Percentiles rank a stretch among this genome's conserved stretches.
Conservation (phyloP, 352 stramenopile genomes). For the Pilasporangium apinafurcum region DNA sequence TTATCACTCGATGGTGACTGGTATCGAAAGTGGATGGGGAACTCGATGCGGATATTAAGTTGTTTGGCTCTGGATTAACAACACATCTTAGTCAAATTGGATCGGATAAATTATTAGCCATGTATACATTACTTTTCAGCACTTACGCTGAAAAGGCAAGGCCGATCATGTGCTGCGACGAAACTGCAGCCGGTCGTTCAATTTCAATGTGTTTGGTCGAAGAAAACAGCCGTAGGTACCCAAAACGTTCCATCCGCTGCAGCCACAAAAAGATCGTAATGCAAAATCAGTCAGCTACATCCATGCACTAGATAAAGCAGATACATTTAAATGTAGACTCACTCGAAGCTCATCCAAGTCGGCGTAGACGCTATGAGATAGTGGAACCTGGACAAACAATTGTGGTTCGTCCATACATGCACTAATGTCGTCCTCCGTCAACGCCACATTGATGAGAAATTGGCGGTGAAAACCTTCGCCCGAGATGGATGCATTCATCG, state of each 20-base stretch:
- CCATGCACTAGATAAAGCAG: too few species aligned
- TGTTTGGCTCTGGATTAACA: slow-evolving; percentile 7
- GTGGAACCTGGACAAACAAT: slow-evolving; percentile 27
- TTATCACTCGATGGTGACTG: slow-evolving; percentile 36
- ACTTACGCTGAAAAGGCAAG: slow-evolving; percentile 38
- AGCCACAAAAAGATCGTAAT: background rate
- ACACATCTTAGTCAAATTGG: background rate
- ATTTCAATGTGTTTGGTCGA: slow-evolving; percentile 65
- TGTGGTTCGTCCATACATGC: slow-evolving; percentile 1
- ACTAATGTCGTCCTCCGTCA: slow-evolving; percentile 2
- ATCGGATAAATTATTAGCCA: background rate
- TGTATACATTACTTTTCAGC: background rate
- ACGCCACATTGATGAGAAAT: slow-evolving; percentile 23
- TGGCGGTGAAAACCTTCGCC: slow-evolving; percentile 42
- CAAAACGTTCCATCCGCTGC: slow-evolving; percentile 55
- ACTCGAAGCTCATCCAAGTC: slow-evolving; percentile 56
- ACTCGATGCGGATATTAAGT: slow-evolving; percentile 18
- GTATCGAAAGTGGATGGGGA: slow-evolving; percentile 60
- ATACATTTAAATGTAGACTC: background rate
- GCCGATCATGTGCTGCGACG: slow-evolving; percentile 39
- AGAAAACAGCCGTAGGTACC: slow-evolving; percentile 26
- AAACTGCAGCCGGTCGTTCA: slow-evolving; percentile 44
- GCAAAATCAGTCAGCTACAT: background rate
- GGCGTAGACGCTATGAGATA: slow-evolving; percentile 35
- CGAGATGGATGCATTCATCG: slow-evolving; percentile 13